Base-by-base conservation (phyloP, 139 green algal species). In the Ettlia oleoabundans region DNA sequence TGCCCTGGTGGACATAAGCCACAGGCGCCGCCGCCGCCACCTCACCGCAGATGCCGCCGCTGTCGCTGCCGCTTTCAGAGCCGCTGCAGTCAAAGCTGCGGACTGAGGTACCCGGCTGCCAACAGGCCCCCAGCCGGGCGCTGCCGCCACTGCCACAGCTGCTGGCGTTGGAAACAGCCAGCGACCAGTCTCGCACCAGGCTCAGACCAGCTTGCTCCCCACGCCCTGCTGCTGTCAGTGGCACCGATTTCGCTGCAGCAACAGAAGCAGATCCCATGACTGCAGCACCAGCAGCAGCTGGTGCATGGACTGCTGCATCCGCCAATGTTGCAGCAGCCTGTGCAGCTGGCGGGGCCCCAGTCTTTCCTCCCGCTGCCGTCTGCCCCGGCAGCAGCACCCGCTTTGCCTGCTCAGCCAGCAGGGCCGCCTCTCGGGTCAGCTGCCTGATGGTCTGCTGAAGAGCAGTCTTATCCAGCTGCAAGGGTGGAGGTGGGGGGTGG, bases 381-480 rank as follows among this genome's bases (percentile, higher is more conserved):
- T 58, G 13, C 15, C 13, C 47, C 13, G 47, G 47, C 47, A 58
- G 47, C 47, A 58, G 47, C 62, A 13, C 24, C 62, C 37, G n/a
- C 26, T 40, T 10, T 6, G 10, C 62, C 62, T 68, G 62, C 62
- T 68, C 62, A 24, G 62, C 2, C n/a, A 33, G 62, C 62, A 55
- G 58, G 2, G 52, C 53, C 2, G 73, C 73, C 53, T 80, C 73
- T 2, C 9, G 21, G 0, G 73, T 69, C 52, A 80, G 53, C 43
- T 67, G 53, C 3, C 73, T 51, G 37, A 80, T 80, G 0, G 53
- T 80, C 35, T 24, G 9, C 73, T 80, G 73, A 51, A 80, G 73
- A 21, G 24, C 24, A 28, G 63, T 37, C 3, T 80, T 80, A 52
- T 80, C 73, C 52, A 68, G 52, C 73, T 80, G 73, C 52, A n/a